These are phyloP conservation scores for Diddensiella transvaalensis DNA, from an alignment of 805 yeast species.

Conservation along the genomic window DNA sequence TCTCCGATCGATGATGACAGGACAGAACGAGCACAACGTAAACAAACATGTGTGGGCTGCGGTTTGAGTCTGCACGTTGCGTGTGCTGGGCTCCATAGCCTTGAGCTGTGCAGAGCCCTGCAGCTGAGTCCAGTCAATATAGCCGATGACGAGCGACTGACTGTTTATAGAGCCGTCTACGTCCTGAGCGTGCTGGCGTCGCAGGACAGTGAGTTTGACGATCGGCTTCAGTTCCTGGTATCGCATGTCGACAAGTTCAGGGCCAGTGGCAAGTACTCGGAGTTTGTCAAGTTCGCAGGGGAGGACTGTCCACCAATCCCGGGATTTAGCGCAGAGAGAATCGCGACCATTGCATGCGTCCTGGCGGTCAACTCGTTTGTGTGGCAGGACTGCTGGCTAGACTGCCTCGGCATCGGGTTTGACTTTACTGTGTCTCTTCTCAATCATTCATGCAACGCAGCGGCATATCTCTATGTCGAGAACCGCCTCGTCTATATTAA, in stretches of 20 bases:
- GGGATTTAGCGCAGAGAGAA: not conserved
- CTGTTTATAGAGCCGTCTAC: not conserved
- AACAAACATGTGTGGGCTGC: not conserved
- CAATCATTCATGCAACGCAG: conserved; percentile 49
- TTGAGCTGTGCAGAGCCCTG: not conserved
- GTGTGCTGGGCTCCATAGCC: not conserved
- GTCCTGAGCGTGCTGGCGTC: not conserved
- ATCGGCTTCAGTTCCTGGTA: not conserved
- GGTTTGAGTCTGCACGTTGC: not conserved
- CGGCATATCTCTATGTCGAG: conserved; percentile 26
- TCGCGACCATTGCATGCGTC: not conserved
- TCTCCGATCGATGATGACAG: not conserved
- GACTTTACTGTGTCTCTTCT: conserved; percentile 22
- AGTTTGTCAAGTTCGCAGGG: not conserved
- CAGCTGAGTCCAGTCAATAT: not conserved
- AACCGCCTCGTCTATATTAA: conserved; percentile 4
- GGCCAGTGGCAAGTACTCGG: not conserved
- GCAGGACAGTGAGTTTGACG: not conserved
- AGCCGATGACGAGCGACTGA: not conserved
- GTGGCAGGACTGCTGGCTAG: conserved; percentile 7
- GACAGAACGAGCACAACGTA: too few relatives aligned
- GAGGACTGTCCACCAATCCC: not conserved
- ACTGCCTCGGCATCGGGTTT: conserved; percentile 9
- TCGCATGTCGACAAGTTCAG: not conserved
- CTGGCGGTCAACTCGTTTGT: conserved; percentile 10